These are phyloP conservation scores for Leccinum obscurum DNA, from an alignment of 768 basidiomycete species.

Conservation along the genomic window DNA sequence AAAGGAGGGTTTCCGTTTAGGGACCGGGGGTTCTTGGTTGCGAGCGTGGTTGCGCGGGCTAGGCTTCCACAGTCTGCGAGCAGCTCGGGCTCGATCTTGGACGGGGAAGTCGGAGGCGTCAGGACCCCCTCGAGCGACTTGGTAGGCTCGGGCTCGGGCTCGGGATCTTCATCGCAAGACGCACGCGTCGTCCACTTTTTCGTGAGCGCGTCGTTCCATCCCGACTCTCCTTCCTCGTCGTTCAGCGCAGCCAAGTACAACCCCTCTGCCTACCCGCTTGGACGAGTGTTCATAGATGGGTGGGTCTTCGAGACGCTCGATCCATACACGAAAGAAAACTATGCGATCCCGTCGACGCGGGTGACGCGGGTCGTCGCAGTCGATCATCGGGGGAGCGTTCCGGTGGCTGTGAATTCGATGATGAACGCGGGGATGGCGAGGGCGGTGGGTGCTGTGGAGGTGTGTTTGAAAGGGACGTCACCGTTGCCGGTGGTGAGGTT, in stretches of 20 bases:
- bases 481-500: constrained; percentile 67
- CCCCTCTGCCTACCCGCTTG: constrained; percentile 68
- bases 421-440: constrained; percentile 78
- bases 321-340: constrained; percentile 91
- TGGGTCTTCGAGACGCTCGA: constrained; percentile 98
- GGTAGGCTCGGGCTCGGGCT: constrained; percentile 9
- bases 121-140: constrained; percentile 21
- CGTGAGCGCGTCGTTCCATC: constrained; percentile 80
- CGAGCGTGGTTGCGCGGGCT: constrained; percentile 70
- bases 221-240: constrained; percentile 49
- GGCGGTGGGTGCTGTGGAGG: constrained; percentile 72
- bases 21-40: constrained; percentile 82
- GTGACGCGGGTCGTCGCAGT: constrained; percentile 84
- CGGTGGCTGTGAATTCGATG: constrained; percentile 82
- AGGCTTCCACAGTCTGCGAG: constrained; percentile 36
- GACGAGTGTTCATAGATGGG: constrained; percentile 83
- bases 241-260: constrained; percentile 76
- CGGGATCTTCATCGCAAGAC: constrained; percentile 32
- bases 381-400: constrained; percentile 85
- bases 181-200: constrained; percentile 71
- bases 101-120: constrained; percentile 40
- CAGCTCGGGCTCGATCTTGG: constrained; percentile 26
- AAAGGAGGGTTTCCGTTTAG: constrained; percentile 90
- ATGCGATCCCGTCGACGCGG: constrained; percentile 89
- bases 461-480: constrained; percentile 63